phyloP scores from a whole-genome alignment of 768 basidiomycete species.

The Boletus speciosus region DNA sequence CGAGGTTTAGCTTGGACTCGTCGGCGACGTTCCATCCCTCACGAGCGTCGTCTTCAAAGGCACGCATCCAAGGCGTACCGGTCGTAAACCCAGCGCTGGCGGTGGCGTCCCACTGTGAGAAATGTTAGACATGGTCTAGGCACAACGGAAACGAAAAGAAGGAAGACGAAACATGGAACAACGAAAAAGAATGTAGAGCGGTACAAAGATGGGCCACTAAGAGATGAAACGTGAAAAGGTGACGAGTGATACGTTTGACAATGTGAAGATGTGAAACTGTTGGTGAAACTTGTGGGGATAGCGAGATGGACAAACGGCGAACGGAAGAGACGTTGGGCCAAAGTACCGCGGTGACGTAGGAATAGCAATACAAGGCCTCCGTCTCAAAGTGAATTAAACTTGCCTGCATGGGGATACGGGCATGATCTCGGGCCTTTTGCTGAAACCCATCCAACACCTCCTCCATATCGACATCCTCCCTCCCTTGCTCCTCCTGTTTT shows the following conservation, averaged over 20 bases:
- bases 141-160: background rate
- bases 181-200: background rate
- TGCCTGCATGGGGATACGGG: slow-evolving; percentile 67
- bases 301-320: background rate
- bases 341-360: background rate
- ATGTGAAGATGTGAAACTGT: background rate
- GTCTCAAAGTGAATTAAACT: slow-evolving; percentile 4
- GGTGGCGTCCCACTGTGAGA: slow-evolving; percentile 52
- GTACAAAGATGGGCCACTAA: no score
- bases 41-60: slow-evolving; percentile 60
- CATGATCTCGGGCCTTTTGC: slow-evolving; percentile 68
- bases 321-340: background rate
- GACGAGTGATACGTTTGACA: background rate
- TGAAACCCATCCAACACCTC: slow-evolving; percentile 57
- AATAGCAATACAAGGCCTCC: background rate
- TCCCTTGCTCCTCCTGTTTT: slow-evolving; percentile 31
- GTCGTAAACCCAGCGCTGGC: slow-evolving; percentile 62
- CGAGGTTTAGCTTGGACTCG: background rate
- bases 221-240: background rate
- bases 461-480: slow-evolving; percentile 52
- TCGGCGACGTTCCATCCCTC: slow-evolving; percentile 48
- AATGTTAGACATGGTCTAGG: background rate
- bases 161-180: background rate
- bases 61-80: slow-evolving; percentile 70
- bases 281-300: background rate